phyloP scores from a whole-genome alignment of 139 green algal genomes.

The Picochlorum sp. region DNA sequence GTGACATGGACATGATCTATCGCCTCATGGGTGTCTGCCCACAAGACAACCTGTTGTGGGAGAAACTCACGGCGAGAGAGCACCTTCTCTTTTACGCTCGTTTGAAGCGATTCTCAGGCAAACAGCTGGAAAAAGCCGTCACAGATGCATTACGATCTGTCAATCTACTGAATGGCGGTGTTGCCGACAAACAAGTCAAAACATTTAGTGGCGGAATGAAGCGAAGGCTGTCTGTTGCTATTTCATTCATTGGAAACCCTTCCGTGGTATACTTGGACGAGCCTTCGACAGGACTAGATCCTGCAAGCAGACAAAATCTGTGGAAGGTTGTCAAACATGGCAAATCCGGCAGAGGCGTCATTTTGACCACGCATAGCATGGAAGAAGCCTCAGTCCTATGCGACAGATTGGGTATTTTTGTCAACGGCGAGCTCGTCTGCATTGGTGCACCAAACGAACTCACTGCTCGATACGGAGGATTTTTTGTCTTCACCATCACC shows the following conservation, averaged over 20 bases:
- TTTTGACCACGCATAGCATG: constrained; percentile 95
- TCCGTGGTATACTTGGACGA: constrained; percentile 82
- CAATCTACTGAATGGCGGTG: constrained; percentile 25
- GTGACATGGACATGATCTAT: constrained; percentile 59
- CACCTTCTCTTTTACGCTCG: constrained; percentile 83
- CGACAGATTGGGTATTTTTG: constrained; percentile 90
- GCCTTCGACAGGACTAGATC: constrained; percentile 82
- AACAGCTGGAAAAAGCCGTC: constrained; percentile 14
- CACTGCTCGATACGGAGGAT: constrained; percentile 66
- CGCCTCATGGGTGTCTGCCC: constrained; percentile 82
- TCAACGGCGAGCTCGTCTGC: constrained; percentile 74
- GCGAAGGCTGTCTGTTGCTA: constrained; percentile 72
- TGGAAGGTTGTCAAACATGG: constrained; percentile 81
- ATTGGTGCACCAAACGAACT: constrained; percentile 84
- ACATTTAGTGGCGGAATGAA: constrained; percentile 80
- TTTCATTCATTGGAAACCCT: constrained; percentile 69
- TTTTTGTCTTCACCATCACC: constrained; percentile 73
- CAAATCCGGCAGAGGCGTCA: constrained; percentile 60
- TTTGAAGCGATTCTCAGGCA: constrained; percentile 53
- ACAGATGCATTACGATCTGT: constrained; percentile 29
- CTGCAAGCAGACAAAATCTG: constrained; percentile 74
- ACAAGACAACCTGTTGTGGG: constrained; percentile 89
- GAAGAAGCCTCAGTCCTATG: constrained; percentile 91
- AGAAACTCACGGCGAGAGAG: constrained; percentile 72
- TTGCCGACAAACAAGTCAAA: constrained; percentile 35